These are phyloP conservation scores for Shiraia sp. DNA, from an alignment of 2,329 filamentous ascomycete species.

Conservation along the genomic window DNA sequence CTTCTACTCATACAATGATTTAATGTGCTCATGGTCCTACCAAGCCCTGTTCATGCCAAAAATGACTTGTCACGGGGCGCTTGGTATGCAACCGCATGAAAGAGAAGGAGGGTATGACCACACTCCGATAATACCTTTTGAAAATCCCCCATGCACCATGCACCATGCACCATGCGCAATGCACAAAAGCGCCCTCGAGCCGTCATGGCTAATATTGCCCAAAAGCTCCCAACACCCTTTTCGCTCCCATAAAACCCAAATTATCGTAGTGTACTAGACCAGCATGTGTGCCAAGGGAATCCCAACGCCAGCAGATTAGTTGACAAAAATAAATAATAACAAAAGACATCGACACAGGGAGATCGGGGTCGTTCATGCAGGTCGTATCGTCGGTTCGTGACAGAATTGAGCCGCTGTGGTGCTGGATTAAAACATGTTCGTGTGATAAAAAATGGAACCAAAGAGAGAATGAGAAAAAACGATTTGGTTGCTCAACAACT, in stretches of 20 bases:
- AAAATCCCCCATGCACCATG: no score
- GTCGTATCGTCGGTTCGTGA: slow-evolving; percentile 31
- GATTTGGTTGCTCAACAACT: background rate
- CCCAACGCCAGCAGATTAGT: no score
- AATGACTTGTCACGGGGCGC: slow-evolving; percentile 3
- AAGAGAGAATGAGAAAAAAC: slow-evolving; percentile 7
- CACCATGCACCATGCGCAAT: slow-evolving; percentile 41
- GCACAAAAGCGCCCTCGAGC: slow-evolving; percentile 25
- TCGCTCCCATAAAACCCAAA: no score
- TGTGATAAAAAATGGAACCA: slow-evolving; percentile 11
- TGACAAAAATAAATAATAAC: slow-evolving; percentile 10
- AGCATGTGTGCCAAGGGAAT: no score
- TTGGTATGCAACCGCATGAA: slow-evolving; percentile 23
- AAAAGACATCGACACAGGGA: slow-evolving; percentile 2
- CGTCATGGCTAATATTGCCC: slow-evolving; percentile 8
- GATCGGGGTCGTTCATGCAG: slow-evolving; percentile 26
- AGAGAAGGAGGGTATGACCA: slow-evolving; percentile 33
- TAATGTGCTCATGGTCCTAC: slow-evolving; percentile 10
- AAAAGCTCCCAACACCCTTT: slow-evolving; percentile 24
- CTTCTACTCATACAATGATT: slow-evolving; percentile 38
- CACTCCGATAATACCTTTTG: slow-evolving; percentile 27
- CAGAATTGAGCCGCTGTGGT: slow-evolving; percentile 20
- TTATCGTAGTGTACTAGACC: no score
- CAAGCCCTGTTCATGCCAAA: no score
- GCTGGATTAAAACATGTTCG: slow-evolving; percentile 35